phyloP scores from a whole-genome alignment of 2,329 filamentous ascomycete genomes.

The Fusarium penzigii region DNA sequence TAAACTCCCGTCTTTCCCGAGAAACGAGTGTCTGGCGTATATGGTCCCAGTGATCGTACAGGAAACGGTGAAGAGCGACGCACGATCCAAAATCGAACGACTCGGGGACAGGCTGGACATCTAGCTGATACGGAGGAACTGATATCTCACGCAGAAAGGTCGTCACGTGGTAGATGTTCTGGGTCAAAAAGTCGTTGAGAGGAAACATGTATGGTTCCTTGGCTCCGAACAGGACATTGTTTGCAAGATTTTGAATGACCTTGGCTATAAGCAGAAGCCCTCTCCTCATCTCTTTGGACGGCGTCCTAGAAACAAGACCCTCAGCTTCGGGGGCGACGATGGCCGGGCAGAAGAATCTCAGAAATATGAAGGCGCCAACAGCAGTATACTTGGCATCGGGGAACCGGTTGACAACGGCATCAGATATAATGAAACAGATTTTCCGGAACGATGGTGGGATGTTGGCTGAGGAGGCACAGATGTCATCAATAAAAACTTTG shows the following conservation, averaged over 20 bases:
- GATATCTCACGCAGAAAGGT: constrained; percentile 69
- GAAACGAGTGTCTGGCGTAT: constrained; percentile 64
- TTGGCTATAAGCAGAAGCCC: constrained; percentile 70
- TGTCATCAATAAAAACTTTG: constrained; percentile 71
- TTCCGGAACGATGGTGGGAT: constrained; percentile 66
- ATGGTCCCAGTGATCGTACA: constrained; percentile 73
- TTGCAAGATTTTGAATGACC: constrained; percentile 70
- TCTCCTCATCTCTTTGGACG: constrained; percentile 69
- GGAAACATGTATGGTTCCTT: constrained; percentile 75
- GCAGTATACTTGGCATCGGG: constrained; percentile 72
- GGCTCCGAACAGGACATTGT: constrained; percentile 70
- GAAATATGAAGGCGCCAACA: constrained; percentile 70
- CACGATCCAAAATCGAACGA: constrained; percentile 72
- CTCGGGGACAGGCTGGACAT: constrained; percentile 44
- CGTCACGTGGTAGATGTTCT: constrained; percentile 69
- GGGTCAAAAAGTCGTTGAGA: constrained; percentile 66
- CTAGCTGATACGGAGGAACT: constrained; percentile 51
- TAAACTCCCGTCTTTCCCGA: constrained; percentile 58
- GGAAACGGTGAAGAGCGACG: constrained; percentile 66
- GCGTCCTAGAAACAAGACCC: constrained; percentile 60
- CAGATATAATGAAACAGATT: constrained; percentile 68
- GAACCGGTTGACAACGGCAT: constrained; percentile 63
- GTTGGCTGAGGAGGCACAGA: constrained; percentile 61
- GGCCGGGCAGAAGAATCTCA: constrained; percentile 72
- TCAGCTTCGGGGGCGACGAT: constrained; percentile 71